Conservation (phyloP, 768 basidiomycete genomes). For the Dendrothele bispora region DNA sequence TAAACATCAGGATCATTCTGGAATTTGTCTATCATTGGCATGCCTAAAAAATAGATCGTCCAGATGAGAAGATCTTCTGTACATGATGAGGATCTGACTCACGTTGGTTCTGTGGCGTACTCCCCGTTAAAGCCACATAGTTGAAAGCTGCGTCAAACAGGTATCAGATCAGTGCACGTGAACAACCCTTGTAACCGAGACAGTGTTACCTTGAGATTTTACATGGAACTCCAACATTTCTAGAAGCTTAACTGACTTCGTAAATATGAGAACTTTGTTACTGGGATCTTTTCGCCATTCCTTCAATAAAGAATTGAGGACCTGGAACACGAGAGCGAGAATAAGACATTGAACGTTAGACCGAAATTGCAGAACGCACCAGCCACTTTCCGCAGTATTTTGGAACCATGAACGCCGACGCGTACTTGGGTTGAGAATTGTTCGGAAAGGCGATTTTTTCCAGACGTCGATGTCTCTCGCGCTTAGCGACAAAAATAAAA, state of each 20-base stretch:
- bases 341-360: not conserved
- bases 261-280: slow-evolving; percentile 93
- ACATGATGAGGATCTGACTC: slow-evolving; percentile 1
- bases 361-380: slow-evolving; percentile 20
- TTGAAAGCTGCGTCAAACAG: not conserved
- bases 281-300: slow-evolving; percentile 62
- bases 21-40: slow-evolving; percentile 85
- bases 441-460: slow-evolving; percentile 63
- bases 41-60: slow-evolving; percentile 59
- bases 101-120: slow-evolving; percentile 6
- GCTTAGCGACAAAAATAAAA: not conserved
- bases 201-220: slow-evolving; percentile 49
- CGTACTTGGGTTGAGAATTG: slow-evolving; percentile 55
- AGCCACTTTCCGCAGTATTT: slow-evolving; percentile 84
- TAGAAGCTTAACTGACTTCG: slow-evolving; percentile 87
- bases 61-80: not conserved
- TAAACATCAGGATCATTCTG: slow-evolving; percentile 72
- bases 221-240: slow-evolving; percentile 84
- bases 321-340: too few species aligned
- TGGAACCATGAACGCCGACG: slow-evolving; percentile 59
- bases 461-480: slow-evolving; percentile 56
- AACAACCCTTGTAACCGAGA: too few species aligned
- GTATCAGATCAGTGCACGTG: not conserved
- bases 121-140: slow-evolving; percentile 2
- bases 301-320: slow-evolving; percentile 63